Conservation (phyloP, 2,329 filamentous ascomycete species). For the Magnaporthiopsis rhizophila region DNA sequence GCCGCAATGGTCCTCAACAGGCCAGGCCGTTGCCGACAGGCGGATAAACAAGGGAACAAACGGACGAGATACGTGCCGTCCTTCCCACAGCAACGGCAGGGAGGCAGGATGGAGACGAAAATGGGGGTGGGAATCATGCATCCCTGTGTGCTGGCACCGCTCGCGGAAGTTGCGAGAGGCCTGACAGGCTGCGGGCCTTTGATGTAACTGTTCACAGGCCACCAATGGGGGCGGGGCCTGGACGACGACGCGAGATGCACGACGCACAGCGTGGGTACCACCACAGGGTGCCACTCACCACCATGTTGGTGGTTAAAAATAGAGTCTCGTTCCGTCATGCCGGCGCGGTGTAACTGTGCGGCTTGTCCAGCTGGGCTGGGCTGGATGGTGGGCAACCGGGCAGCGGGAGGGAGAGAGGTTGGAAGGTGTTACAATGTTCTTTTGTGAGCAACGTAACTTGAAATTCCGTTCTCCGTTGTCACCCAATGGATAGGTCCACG, state of each 20-base stretch:
- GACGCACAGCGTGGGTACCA: background rate
- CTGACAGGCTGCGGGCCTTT: background rate
- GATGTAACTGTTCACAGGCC: background rate
- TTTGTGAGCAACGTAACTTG: too few species aligned
- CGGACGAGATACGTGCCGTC: background rate
- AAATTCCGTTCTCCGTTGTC: background rate
- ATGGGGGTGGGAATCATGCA: slow-evolving; percentile 1
- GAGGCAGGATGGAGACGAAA: background rate
- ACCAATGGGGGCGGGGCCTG: background rate
- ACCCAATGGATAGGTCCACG: too few species aligned
- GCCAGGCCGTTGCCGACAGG: background rate
- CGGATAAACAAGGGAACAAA: too few species aligned
- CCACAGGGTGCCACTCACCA: background rate
- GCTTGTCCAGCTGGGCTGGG: slow-evolving; percentile 10
- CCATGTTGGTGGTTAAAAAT: background rate
- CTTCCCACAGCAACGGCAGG: background rate
- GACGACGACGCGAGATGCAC: background rate
- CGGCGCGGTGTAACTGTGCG: slow-evolving; percentile 15
- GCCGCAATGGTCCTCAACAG: background rate
- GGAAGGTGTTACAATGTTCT: background rate
- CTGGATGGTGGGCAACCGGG: background rate
- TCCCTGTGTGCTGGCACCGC: slow-evolving; percentile 4
- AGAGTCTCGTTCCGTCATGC: slow-evolving; percentile 9
- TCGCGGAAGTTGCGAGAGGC: background rate
- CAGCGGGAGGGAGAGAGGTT: background rate